Percentiles rank a stretch among this genome's conserved stretches.
phyloP scores from a whole-genome alignment of 768 basidiomycete species.

The Amanita rubescens region DNA sequence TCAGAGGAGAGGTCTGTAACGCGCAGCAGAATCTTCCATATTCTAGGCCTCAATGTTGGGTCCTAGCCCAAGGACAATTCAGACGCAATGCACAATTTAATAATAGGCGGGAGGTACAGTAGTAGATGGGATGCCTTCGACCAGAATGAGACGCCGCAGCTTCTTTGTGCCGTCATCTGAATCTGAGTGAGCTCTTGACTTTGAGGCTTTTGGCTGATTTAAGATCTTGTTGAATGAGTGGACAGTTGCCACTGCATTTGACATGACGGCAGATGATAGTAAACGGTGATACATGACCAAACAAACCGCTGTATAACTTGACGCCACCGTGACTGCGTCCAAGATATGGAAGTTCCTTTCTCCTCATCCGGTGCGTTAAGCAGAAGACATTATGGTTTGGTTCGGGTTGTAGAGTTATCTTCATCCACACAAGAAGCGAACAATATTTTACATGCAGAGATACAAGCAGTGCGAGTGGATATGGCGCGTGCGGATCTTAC shows the following conservation, averaged over 20 bases:
- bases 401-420: slow-evolving; percentile 64
- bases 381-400: slow-evolving; percentile 68
- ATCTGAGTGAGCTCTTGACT: slow-evolving; percentile 54
- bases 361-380: slow-evolving; percentile 71
- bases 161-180: slow-evolving; percentile 78
- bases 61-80: slow-evolving; percentile 41
- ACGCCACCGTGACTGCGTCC: neutral
- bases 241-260: slow-evolving; percentile 40
- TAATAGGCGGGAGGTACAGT: slow-evolving; percentile 39
- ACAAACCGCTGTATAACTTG: neutral
- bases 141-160: slow-evolving; percentile 78
- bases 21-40: slow-evolving; percentile 92
- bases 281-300: slow-evolving; percentile 7
- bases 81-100: neutral
- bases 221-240: slow-evolving; percentile 80
- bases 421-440: slow-evolving; percentile 51
- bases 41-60: slow-evolving; percentile 74
- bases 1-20: slow-evolving; percentile 75
- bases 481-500: slow-evolving; percentile 44
- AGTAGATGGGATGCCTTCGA: slow-evolving; percentile 81
- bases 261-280: slow-evolving; percentile 19
- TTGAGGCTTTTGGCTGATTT: slow-evolving; percentile 62
- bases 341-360: slow-evolving; percentile 69
- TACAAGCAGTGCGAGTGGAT: slow-evolving; percentile 46
- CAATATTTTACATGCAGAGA: slow-evolving; percentile 50